phyloP scores from a whole-genome alignment of 2,329 filamentous ascomycete genomes.

The Plectosphaerella sp. region DNA sequence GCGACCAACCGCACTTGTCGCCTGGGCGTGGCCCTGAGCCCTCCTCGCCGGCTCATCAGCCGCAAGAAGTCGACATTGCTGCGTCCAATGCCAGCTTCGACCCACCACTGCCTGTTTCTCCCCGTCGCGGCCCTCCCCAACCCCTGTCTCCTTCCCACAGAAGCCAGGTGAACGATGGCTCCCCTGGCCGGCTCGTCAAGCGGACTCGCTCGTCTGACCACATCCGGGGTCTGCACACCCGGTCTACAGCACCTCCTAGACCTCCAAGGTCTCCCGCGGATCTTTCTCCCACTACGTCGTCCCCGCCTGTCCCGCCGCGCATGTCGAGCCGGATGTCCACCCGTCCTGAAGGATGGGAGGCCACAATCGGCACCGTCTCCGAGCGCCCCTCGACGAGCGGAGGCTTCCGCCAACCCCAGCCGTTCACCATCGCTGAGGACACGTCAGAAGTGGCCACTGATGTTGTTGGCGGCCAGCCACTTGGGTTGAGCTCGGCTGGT shows the following conservation, averaged over 20 bases:
- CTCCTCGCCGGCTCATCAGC: conserved; percentile 23
- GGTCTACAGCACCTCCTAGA: conserved; percentile 33
- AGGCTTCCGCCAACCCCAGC: conserved; percentile 39
- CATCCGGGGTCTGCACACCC: conserved; percentile 41
- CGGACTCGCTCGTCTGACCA: conserved; percentile 46
- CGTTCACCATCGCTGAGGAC: conserved; percentile 25
- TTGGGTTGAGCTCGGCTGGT: too few species aligned
- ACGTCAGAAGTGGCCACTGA: neutral
- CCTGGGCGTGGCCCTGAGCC: too few species aligned
- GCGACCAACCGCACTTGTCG: conserved; percentile 30
- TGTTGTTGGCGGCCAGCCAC: too few species aligned
- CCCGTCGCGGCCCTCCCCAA: neutral
- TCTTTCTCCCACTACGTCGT: conserved; percentile 19
- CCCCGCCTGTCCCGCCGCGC: conserved; percentile 42
- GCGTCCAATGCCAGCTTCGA: too few species aligned
- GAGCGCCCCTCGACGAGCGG: conserved; percentile 41
- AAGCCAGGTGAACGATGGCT: neutral
- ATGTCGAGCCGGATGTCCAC: conserved; percentile 50
- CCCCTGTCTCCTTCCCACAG: neutral
- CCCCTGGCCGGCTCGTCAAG: conserved; percentile 32
- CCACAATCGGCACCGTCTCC: conserved; percentile 23
- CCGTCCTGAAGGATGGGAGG: conserved; percentile 37
- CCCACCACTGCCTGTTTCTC: neutral
- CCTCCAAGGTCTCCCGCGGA: conserved; percentile 39
- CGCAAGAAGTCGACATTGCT: too few species aligned